phyloP scores from a whole-genome alignment of 768 basidiomycete genomes.

The Clitopilus hobsonii region DNA sequence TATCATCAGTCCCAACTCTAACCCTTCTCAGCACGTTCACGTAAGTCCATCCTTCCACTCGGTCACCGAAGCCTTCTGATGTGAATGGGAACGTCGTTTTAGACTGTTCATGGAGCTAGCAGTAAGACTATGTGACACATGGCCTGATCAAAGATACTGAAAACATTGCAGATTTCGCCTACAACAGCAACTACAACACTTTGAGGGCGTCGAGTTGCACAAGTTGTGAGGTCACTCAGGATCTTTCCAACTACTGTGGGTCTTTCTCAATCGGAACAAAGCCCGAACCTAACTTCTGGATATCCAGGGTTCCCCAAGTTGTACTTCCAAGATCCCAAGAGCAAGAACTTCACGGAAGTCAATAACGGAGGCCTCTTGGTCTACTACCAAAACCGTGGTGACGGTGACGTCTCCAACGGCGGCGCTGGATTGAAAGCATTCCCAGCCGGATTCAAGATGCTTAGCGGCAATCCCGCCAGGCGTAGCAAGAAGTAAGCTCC shows the following conservation, averaged over 20 bases:
- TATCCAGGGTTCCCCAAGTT: slow-evolving; percentile 37
- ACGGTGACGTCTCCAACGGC: slow-evolving; percentile 31
- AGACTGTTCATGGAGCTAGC: slow-evolving; percentile 35
- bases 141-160: slow-evolving; percentile 2
- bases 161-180: slow-evolving; percentile 23
- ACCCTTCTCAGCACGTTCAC: slow-evolving; percentile 36
- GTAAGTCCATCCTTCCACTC: slow-evolving; percentile 19
- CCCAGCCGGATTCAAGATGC: slow-evolving; percentile 37
- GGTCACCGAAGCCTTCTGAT: neutral
- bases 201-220: slow-evolving; percentile 33
- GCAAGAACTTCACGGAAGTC: slow-evolving; percentile 30
- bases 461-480: slow-evolving; percentile 33
- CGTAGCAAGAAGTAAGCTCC: slow-evolving; percentile 28
- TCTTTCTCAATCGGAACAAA: neutral
- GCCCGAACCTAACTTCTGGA: neutral
- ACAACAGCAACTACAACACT: slow-evolving; percentile 27
- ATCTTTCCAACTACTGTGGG: slow-evolving; percentile 35
- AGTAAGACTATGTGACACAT: too few relatives aligned
- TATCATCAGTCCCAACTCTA: slow-evolving; percentile 26
- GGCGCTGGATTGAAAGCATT: slow-evolving; percentile 37
- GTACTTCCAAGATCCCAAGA: slow-evolving; percentile 35
- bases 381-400: slow-evolving; percentile 39
- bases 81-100: neutral
- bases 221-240: slow-evolving; percentile 31
- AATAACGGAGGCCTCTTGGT: slow-evolving; percentile 34